Evolutionary conservation across 441 rosid genomes (phyloP).

Genomic region (Pelargonium australe): DNA sequence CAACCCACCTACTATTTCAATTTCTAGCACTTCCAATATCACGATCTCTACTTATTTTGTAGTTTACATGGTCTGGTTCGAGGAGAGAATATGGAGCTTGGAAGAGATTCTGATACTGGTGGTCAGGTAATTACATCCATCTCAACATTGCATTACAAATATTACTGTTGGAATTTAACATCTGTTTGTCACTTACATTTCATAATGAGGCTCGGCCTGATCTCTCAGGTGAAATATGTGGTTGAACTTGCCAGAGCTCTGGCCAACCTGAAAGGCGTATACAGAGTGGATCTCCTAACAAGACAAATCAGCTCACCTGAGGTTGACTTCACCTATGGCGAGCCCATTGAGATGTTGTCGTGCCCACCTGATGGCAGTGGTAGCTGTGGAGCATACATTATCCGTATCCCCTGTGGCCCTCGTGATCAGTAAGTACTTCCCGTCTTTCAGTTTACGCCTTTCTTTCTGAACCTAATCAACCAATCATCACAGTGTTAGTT

Average conservation of each 20-base stretch:
- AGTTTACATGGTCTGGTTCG: conserved; percentile 67
- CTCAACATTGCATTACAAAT: neutral
- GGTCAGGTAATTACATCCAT: conserved; percentile 43
- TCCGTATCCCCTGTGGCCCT: conserved; percentile 63
- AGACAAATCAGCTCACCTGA: conserved; percentile 62
- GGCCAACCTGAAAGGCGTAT: conserved; percentile 49
- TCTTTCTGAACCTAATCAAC: neutral
- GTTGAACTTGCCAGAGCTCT: conserved; percentile 69
- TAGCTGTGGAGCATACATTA: conserved; percentile 59
- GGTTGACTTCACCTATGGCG: conserved; percentile 63
- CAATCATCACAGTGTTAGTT: conserved; percentile 6
- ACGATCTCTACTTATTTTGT: conserved; percentile 11
- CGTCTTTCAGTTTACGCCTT: neutral
- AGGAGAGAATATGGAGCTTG: conserved; percentile 79
- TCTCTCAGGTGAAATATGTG: conserved; percentile 57
- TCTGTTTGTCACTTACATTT: too few species aligned
- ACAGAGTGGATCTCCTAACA: conserved; percentile 60
- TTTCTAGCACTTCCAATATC: neutral
- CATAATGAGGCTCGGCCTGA: too few species aligned
- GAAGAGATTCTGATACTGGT: conserved; percentile 76
- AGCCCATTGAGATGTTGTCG: conserved; percentile 80
- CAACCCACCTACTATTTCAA: neutral
- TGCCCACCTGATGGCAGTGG: conserved; percentile 57
- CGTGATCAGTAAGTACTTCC: conserved; percentile 36
- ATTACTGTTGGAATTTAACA: too few species aligned